Base-by-base conservation (phyloP, 805 yeast species). In the Metschnikowia baotianmanensis region DNA sequence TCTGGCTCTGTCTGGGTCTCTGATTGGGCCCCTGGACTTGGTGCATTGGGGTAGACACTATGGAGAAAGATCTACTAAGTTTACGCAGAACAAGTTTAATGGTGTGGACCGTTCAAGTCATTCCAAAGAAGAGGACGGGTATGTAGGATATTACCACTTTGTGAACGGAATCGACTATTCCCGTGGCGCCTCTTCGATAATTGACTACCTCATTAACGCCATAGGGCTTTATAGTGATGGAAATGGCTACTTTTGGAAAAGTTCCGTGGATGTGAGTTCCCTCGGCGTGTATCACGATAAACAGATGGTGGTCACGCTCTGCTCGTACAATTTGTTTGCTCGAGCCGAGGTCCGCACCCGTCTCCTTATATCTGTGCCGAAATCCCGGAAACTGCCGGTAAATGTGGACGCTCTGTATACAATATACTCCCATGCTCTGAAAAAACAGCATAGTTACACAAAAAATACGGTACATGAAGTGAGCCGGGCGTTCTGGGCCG, bases 261-360 rank as follows among this genome's bases (percentile, higher is more conserved):
- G 48, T 5, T 28, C 15, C 21, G 40, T 37, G 9, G 46, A 36
- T 20, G 36, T 31, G 8, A 10, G 16, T 8, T 16, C 38, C 17
- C 36, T 35, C 7, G 48, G 51, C 25, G 23, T 29, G 4, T 33
- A 36, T 31, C 25, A 56, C 58, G 23, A 53, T 56, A 13, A 55
- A 42, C 47, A 62, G 52, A 45, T 74, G 33, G 57, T 58, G 35
- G 75, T 75, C 17, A 80, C 87, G 0, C 80, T 72, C 48, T 83
- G 88, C 59, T 62, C 81, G 12, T 87, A 80, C 65, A 90, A 93
- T 60, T 72, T 83, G 15, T 86, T 93, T 54, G 67, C 80, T 27
- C 74, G 74, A 40, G 74, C 83, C 5, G 99, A 91, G 59, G 65
- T 90, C 28, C 71, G 96, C 78, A 88, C 51, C 59, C 80, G 54